Evolutionary conservation across 2,329 filamentous ascomycete species (phyloP), one percentile per base, ranked within the genome.

Genomic region (Fusarium sp.): DNA sequence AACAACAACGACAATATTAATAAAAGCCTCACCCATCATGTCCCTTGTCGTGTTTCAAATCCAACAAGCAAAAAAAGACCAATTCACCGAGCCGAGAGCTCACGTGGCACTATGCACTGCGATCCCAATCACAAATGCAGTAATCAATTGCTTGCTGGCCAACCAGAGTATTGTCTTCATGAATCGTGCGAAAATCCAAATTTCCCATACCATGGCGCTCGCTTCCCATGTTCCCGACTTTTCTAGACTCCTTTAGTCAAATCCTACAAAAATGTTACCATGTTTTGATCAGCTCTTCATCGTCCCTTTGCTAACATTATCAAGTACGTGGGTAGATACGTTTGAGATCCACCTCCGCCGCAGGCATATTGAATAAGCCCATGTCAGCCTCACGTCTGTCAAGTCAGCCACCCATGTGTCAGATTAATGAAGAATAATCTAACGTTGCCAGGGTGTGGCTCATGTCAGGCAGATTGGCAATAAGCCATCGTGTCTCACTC

Each of bases 341-440:
- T 65, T 64, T 46, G 31, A 68, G 47, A 43, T 41, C 41, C 52
- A 34, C 47, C 39, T 60, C 27, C 16, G 44, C 53, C 65, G 58
- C 23, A 23, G 23, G 23, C 23, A 60, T 59, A 43, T 37, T n/a
- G 34, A 50, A 53, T 18, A 41, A 53, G n/a, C 39, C 16, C 37
- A 48, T 47, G 52, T 58, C 55, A 53, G 59, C 68, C 59, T 47
- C 47, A 30, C 15, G 27, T 31, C 63, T 40, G 28, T 59, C 47
- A 62, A 47, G 43, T 47, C 52, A 59, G 34, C 30, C 47, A 28
- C 46, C 52, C 62, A 52, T 71, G 68, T 55, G 18, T 65, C 68
- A 56, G 31, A 52, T 68, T 52, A n/a, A 65, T 46, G 52, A 70
- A 71, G 60, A 48, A 30, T 50, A 63, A 68, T 60, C 31, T 51